Base-by-base conservation (phyloP, 768 basidiomycete genomes). In the Suillus subaureus region DNA sequence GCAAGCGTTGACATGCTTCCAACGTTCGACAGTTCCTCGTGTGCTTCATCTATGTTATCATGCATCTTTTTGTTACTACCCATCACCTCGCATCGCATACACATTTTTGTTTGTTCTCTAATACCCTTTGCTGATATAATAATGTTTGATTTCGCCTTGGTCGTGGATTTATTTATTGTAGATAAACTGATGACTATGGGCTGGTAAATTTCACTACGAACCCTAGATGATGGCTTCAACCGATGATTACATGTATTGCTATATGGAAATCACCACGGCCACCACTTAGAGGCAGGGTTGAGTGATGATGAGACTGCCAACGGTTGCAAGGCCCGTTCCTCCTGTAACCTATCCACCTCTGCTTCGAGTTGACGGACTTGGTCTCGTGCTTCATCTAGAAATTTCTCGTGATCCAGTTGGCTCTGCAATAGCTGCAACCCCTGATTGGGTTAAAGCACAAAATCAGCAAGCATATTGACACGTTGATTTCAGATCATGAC, bases 331-430 rank as follows among this genome's bases (percentile, higher is more conserved):
- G 68, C 13, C 6, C 65, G 69, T 8, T 68, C 63, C 12, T n/a
- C n/a, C 26, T 78, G 75, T 45, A 83, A 72, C 3, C 69, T 64
- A 39, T 78, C 78, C 6, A 93, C 82, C 72, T 92, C 84, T 33
- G 78, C 78, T 79, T 94, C 90, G 61, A 94, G 82, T 28, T 75
- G 71, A 45, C 74, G 74, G 33, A 92, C 82, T 55, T 79, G 85
- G 6, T 75, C 78, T 28, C 73, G 72, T n/a, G 89, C 87, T 70
- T 92, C 85, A 42, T 85, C 83, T 70, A 91, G 82, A 73, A 85
- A 86, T 71, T 88, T 88, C 79, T 94, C 90, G 71, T 92, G 89
- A 2, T 88, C 84, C 6, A 94, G 79, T 45, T 81, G 80, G 64
- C 82, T 79, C 70, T 89, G 91, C 15, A 82, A 75, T 31, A 92